Evolutionary conservation across 306 rosid genomes (phyloP).

Genomic region (Dryas drummondii): DNA sequence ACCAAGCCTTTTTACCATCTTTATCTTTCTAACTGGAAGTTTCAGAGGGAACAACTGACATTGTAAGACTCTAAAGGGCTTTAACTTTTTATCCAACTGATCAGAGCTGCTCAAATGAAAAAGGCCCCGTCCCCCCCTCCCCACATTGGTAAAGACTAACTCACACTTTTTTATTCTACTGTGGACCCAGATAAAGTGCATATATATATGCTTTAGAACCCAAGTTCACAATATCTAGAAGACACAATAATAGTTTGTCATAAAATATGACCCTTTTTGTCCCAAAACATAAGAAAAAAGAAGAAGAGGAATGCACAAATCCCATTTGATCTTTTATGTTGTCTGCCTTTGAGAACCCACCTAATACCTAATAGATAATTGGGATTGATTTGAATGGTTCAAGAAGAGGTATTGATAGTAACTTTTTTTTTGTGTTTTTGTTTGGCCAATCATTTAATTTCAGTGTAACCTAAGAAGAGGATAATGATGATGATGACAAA

Average conservation of each 20-base stretch:
- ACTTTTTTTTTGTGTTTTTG: background rate
- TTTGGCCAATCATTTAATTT: background rate
- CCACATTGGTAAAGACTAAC: background rate
- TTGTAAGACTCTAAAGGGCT: constrained; percentile 40
- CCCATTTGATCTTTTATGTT: constrained; percentile 43
- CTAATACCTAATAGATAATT: constrained; percentile 16
- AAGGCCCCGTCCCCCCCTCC: constrained; percentile 18
- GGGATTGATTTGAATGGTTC: constrained; percentile 32
- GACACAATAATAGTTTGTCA: background rate
- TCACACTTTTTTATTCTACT: background rate
- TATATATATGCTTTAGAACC: background rate
- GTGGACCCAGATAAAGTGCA: constrained; percentile 1
- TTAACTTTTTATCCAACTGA: constrained; percentile 40
- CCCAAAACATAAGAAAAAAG: background rate
- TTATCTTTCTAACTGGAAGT: constrained; percentile 19
- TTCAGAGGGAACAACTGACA: constrained; percentile 15
- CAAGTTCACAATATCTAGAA: background rate
- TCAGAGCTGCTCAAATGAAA: constrained; percentile 19
- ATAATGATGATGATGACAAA: background rate
- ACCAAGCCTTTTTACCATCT: constrained; percentile 5
- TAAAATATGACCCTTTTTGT: constrained; percentile 3
- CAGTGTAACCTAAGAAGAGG: background rate
- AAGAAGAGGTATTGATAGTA: background rate
- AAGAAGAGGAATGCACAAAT: constrained; percentile 16
- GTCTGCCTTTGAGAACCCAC: constrained; percentile 27